Conservation (phyloP, 768 basidiomycete species). For the Lactarius hengduanensis region DNA sequence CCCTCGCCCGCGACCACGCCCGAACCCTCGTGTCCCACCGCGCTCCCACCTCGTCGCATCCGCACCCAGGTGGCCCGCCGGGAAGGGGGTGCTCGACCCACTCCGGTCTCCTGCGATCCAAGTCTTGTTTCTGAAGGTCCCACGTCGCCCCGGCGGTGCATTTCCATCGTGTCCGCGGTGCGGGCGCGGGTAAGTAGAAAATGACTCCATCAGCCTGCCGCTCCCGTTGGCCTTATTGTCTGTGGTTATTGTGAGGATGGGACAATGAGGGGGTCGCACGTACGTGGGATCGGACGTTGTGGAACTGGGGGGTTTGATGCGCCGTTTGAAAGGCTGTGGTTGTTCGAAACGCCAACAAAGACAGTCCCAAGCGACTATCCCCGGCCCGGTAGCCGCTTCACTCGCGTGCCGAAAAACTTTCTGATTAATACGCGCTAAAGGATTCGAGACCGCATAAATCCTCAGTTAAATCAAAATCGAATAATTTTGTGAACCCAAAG, state of each 20-base stretch:
- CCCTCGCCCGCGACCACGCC: constrained; percentile 40
- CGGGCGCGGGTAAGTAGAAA: constrained; percentile 10
- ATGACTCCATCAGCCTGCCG: constrained; percentile 15
- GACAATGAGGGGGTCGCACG: neutral
- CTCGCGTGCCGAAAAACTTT: neutral
- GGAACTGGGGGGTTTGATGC: neutral
- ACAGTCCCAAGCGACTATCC: neutral
- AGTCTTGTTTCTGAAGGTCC: constrained; percentile 27
- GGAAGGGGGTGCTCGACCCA: constrained; percentile 16
- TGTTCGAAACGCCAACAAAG: constrained; percentile 3
- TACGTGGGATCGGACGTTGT: neutral
- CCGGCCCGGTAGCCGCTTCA: neutral
- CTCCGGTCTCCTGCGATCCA: constrained; percentile 24
- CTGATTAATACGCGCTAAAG: no score
- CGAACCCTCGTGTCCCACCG: constrained; percentile 46
- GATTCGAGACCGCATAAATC: neutral
- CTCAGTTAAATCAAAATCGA: neutral
- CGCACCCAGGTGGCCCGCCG: constrained; percentile 26
- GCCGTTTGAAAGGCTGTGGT: constrained; percentile 2
- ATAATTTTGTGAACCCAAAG: neutral
- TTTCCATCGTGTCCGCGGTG: constrained; percentile 20
- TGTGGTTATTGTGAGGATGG: neutral
- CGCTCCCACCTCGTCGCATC: constrained; percentile 64
- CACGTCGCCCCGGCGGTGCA: constrained; percentile 13
- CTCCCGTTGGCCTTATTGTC: neutral